Evolutionary conservation across 2,329 filamentous ascomycete species (phyloP), one percentile per base, ranked within the genome.

Genomic region (Neofusicoccum sp.): DNA sequence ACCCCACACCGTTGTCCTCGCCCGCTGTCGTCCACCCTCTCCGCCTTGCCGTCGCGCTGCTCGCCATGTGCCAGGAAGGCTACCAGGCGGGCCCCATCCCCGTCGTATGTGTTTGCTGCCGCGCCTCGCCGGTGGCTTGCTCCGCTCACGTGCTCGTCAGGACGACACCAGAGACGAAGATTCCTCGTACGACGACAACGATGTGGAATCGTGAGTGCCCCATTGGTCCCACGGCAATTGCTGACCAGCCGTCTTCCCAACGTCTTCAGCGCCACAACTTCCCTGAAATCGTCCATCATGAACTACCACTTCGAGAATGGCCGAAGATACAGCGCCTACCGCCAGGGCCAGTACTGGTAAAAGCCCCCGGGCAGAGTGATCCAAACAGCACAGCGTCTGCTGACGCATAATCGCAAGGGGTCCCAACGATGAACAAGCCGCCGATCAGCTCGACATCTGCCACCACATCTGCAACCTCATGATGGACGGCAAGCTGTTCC

Each of bases 381-480:
- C 22, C 22, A 22, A 22, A 22, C 22, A 22, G 22, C 22, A 22
- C 22, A 22, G 22, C 22, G 22, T 22, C 22, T 22, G 6, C 47
- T 34, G 11, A 44, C 7, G 1, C 22, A 7, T 1, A 16, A 11
- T 12, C 1, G 37, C 37, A 12, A 74, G 71, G 71, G 36, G 14
- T 29, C 54, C 74, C 64, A 77, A 77, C 66, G 75, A 77, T 68
- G 75, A 76, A 56, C 68, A 71, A 36, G 73, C 76, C 66, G 71
- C 74, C 60, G 75, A 77, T 66, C 73, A 74, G 37, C 62, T 64
- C 9, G 75, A 77, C 65, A 71, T 77, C 12, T 67, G 75, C 48
- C 75, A 77, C 68, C 74, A 76, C 70, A 73, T 77, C 58, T 76
- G 71, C 67, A 70, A 71, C 36, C 68, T 77, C 34, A 68, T 74